Percentiles rank a stretch among this genome's conserved stretches.
Conservation (phyloP, 2,329 filamentous ascomycete genomes). For the Didymella sp. region DNA sequence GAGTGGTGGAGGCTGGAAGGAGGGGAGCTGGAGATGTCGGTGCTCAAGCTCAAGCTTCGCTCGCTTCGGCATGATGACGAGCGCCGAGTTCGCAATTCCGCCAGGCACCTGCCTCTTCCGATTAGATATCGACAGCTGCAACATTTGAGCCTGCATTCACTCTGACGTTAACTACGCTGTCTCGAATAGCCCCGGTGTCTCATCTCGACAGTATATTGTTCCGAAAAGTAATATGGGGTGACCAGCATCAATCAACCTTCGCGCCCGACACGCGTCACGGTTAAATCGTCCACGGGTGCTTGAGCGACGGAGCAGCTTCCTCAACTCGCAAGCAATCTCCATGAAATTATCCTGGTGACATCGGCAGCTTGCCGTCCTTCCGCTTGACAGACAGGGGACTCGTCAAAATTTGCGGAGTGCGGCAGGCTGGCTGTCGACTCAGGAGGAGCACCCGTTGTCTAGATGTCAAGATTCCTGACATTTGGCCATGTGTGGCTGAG, state of each 20-base stretch:
- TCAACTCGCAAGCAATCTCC: not conserved
- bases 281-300: not conserved
- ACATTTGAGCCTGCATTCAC: not conserved
- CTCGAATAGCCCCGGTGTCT: not conserved
- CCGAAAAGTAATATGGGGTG: no score
- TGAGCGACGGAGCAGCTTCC: not conserved
- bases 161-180: not conserved
- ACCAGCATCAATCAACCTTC: not conserved
- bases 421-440: not conserved
- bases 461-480: not conserved
- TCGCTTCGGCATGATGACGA: constrained; percentile 17
- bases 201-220: not conserved
- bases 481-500: not conserved
- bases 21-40: constrained; percentile 17
- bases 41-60: constrained; percentile 19
- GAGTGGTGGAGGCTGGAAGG: constrained; percentile 2
- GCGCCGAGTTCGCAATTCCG: constrained; percentile 11
- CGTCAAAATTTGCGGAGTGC: not conserved
- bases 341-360: not conserved
- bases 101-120: constrained; percentile 5
- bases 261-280: not conserved
- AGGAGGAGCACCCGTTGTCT: not conserved
- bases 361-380: not conserved
- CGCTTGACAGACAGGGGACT: not conserved
- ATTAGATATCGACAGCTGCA: not conserved